Evolutionary conservation across 192 early-diverging fungal genomes (phyloP).

Genomic region (Haplosporangium gracile): DNA sequence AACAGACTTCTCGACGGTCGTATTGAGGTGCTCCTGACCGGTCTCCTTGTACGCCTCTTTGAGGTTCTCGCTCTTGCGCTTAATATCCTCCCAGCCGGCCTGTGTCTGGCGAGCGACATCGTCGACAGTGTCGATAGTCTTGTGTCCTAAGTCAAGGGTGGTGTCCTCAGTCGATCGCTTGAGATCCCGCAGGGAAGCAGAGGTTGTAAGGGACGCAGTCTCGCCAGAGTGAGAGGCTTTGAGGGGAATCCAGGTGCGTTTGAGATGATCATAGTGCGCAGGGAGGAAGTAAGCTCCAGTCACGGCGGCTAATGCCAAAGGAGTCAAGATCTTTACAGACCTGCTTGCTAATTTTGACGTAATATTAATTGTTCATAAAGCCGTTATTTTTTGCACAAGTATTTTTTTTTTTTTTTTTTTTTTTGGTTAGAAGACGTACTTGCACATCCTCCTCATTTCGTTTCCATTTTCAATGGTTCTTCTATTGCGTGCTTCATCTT

Average conservation of each 20-base stretch:
- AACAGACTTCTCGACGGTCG: slow-evolving; percentile 4
- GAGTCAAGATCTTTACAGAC: slow-evolving; percentile 40
- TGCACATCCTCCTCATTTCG: background rate
- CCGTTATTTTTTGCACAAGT: background rate
- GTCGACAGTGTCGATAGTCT: slow-evolving; percentile 23
- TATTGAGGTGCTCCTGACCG: slow-evolving; percentile 23
- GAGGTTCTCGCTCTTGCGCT: slow-evolving; percentile 25
- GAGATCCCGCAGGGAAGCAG: background rate
- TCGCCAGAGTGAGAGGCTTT: background rate
- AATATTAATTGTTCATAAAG: background rate
- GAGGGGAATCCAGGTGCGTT: background rate
- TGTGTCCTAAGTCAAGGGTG: slow-evolving; percentile 17
- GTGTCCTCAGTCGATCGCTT: background rate
- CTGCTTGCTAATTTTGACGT: slow-evolving; percentile 19
- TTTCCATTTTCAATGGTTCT: background rate
- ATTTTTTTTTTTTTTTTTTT: background rate
- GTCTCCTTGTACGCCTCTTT: slow-evolving; percentile 9
- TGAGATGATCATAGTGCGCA: slow-evolving; percentile 20
- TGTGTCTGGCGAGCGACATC: slow-evolving; percentile 26
- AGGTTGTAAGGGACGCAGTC: background rate
- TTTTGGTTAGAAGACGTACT: background rate
- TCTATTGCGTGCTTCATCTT: too few species aligned
- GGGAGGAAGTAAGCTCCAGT: slow-evolving; percentile 43
- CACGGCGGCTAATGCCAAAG: slow-evolving; percentile 27
- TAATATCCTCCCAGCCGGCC: slow-evolving; percentile 26